Conservation (phyloP, 2,329 filamentous ascomycete species). For the Cryphonectria parasitica region DNA sequence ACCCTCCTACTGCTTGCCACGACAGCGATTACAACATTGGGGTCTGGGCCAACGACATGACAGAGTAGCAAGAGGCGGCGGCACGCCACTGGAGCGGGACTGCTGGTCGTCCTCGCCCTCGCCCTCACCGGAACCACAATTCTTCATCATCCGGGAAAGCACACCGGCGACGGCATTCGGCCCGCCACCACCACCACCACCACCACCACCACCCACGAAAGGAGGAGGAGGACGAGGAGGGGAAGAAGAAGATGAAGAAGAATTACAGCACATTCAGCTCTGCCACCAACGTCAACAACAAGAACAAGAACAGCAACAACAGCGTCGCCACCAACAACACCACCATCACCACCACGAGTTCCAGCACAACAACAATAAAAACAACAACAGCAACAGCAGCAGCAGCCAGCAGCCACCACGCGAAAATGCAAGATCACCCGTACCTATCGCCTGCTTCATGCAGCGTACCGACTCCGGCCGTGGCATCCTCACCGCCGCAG, state of each 20-base stretch:
- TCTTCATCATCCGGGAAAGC: slow-evolving; percentile 41
- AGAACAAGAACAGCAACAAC: background rate
- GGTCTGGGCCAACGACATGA: slow-evolving; percentile 20
- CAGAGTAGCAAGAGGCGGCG: slow-evolving; percentile 6
- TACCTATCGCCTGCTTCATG: slow-evolving; percentile 38
- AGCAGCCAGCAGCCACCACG: slow-evolving; percentile 7
- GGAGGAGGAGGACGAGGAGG: background rate
- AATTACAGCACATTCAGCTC: slow-evolving; percentile 1
- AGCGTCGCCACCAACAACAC: background rate
- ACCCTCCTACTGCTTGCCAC: slow-evolving; percentile 1
- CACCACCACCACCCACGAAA: background rate
- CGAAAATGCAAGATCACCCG: slow-evolving; percentile 16
- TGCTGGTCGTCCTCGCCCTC: slow-evolving; percentile 24
- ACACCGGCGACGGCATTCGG: slow-evolving; percentile 15
- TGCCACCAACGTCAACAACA: slow-evolving; percentile 29
- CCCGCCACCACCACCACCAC: background rate
- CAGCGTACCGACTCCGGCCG: slow-evolving; percentile 55
- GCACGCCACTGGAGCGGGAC: slow-evolving; percentile 19
- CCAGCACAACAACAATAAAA: slow-evolving; percentile 7
- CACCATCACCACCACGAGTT: slow-evolving; percentile 22
- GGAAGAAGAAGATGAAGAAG: too few species aligned
- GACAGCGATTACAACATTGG: slow-evolving; percentile 17
- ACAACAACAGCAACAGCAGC: background rate
- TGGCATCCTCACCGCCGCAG: slow-evolving; percentile 49
- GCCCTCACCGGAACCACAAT: slow-evolving; percentile 29